A percentile compares a stretch with the other conserved stretches of the same genome.
Evolutionary conservation across 345 rosid genomes (phyloP).

Genomic region (Nasturtium officinale): DNA sequence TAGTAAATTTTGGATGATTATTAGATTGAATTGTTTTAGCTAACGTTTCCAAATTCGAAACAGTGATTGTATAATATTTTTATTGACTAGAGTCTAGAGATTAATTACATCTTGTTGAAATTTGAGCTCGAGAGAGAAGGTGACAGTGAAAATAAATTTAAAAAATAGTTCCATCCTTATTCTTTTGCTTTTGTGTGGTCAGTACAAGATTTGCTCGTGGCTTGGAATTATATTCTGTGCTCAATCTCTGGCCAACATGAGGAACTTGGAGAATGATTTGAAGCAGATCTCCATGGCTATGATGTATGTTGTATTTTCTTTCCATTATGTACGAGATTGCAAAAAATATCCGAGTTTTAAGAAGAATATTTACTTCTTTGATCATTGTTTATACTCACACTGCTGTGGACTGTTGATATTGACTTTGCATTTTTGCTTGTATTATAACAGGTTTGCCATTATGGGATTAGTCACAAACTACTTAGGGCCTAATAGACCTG

Average conservation of each 20-base stretch:
- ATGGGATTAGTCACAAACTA: slow-evolving; percentile 97
- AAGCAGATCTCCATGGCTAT: slow-evolving; percentile 98
- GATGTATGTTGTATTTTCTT: slow-evolving; percentile 60
- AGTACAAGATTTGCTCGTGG: slow-evolving; percentile 99
- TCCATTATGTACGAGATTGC: not conserved
- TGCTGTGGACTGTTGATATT: slow-evolving; percentile 13
- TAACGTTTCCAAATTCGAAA: not conserved
- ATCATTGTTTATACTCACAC: slow-evolving; percentile 6
- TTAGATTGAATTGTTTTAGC: not conserved
- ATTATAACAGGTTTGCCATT: slow-evolving; percentile 77
- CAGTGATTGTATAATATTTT: not conserved
- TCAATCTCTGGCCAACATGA: slow-evolving; percentile 88
- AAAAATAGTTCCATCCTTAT: not conserved
- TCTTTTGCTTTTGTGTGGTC: slow-evolving; percentile 30
- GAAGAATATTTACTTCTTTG: slow-evolving; percentile 1
- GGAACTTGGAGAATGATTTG: slow-evolving; percentile 85
- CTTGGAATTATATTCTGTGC: slow-evolving; percentile 91
- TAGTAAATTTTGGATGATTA: not conserved
- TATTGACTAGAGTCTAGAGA: slow-evolving; percentile 5
- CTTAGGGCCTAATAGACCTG: slow-evolving; percentile 79
- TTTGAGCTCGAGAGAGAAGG: not conserved
- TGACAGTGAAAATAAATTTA: not conserved
- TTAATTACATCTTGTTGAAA: not conserved
- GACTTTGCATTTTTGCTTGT: slow-evolving; percentile 10
- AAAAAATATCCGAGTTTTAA: not conserved